Conservation (phyloP, 495 filamentous ascomycete species). For the Xylaria castorea region DNA sequence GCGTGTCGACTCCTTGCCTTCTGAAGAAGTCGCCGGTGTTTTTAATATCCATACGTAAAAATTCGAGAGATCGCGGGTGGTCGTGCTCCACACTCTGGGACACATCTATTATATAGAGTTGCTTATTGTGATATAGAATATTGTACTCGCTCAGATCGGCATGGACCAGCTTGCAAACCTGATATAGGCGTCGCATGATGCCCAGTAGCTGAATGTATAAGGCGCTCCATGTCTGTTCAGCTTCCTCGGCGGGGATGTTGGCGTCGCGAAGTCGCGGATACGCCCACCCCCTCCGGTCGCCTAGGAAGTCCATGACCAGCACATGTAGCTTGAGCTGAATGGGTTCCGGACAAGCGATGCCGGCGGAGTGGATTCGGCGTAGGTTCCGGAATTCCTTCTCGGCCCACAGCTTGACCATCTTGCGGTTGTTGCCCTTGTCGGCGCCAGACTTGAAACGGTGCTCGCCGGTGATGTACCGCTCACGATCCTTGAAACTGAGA, state of each 20-base stretch:
- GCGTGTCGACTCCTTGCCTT: slow-evolving; percentile 77
- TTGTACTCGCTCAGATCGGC: slow-evolving; percentile 98
- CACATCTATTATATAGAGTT: slow-evolving; percentile 94
- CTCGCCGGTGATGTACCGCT: slow-evolving; percentile 92
- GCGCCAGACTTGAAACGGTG: slow-evolving; percentile 77
- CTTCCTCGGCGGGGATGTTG: slow-evolving; percentile 50
- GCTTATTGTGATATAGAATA: slow-evolving; percentile 82
- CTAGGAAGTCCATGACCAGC: slow-evolving; percentile 90
- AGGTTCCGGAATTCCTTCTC: slow-evolving; percentile 98
- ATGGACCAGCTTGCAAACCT: slow-evolving; percentile 87
- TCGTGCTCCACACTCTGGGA: slow-evolving; percentile 97
- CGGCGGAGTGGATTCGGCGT: slow-evolving; percentile 78
- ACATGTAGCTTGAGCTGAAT: slow-evolving; percentile 87
- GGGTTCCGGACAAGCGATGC: slow-evolving; percentile 89
- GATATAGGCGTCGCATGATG: slow-evolving; percentile 91
- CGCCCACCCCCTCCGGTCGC: slow-evolving; percentile 82
- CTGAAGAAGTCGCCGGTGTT: slow-evolving; percentile 92
- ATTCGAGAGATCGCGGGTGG: slow-evolving; percentile 88
- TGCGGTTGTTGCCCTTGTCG: slow-evolving; percentile 88
- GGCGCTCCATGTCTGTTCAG: slow-evolving; percentile 77
- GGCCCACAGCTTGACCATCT: slow-evolving; percentile 98
- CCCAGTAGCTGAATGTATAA: slow-evolving; percentile 84
- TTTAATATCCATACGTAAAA: slow-evolving; percentile 96
- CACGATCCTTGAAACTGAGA: slow-evolving; percentile 94
- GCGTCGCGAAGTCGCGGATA: slow-evolving; percentile 77